Base-by-base conservation (phyloP, 805 yeast genomes). In the Suhomyces vadensis region DNA sequence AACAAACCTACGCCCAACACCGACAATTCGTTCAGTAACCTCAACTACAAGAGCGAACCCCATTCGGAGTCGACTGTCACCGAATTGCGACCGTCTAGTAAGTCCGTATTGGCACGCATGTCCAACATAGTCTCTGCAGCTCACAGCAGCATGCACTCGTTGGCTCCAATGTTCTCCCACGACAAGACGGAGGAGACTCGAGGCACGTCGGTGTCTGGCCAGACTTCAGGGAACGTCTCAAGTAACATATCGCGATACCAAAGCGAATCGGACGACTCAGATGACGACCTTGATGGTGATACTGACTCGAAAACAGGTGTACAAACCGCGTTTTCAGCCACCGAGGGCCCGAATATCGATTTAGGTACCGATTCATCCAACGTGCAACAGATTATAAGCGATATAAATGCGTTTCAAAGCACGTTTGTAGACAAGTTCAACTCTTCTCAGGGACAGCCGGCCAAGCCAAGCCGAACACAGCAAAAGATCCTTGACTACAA, bases 401-500 rank as follows among this genome's bases (percentile, higher is more conserved):
- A 65, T 42, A 60, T 66, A 36, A 54, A 57, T 29, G 61, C 54
- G 9, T 67, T 66, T 37, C 71, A 66, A 43, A 55, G 41, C 29
- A 56, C 54, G n/a, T 64, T 67, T 49, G 62, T 64, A 3, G 51
- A 56, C 23, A 61, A 59, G 41, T 52, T 47, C 39, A 44, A 49
- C 29, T 35, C 44, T 14, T 22, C 43, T 39, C 22, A 29, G 7
- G 6, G 31, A 8, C 56, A 49, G 25, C 24, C 49, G 6, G 3
- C 36, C 9, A 57, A 49, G 22, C 24, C 48, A 6, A 61, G 61
- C 37, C 50, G 76, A 27, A 61, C 66, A 4, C 72, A 70, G 51
- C 65, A 63, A 42, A 67, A 63, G 42, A 39, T 64, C 8, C 50
- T 69, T 24, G 74, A 69, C 41, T 63, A 66, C 50, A 61, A 57